Evolutionary conservation across 179 eudicot genomes (phyloP).

Genomic region (Drosera spatulata): DNA sequence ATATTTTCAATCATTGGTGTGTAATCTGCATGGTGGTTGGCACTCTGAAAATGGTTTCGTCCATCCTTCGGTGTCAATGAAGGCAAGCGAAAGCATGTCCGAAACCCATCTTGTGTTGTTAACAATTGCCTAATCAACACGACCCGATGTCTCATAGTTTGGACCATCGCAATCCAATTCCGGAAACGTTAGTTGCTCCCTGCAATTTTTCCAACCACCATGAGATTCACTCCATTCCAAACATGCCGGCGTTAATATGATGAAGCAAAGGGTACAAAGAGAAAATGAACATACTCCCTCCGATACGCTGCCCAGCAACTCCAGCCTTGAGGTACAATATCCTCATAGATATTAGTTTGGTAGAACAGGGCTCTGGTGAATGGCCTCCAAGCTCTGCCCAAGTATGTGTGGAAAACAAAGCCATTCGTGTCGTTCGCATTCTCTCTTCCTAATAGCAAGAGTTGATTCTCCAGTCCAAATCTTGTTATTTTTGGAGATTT

Average conservation of each 20-base stretch:
- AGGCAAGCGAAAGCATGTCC: neutral
- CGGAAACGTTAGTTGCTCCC: constrained; percentile 27
- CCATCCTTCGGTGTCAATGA: constrained; percentile 1
- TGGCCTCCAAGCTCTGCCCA: constrained; percentile 44
- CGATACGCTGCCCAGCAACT: constrained; percentile 14
- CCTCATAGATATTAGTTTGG: constrained; percentile 17
- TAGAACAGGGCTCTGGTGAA: constrained; percentile 29
- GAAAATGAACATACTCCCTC: constrained; percentile 9
- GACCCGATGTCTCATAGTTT: constrained; percentile 12
- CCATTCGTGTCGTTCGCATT: constrained; percentile 17
- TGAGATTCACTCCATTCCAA: neutral
- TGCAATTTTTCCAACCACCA: neutral
- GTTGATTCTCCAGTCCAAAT: no score
- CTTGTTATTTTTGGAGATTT: no score
- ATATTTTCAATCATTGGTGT: no score
- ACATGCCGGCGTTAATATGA: neutral
- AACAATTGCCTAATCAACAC: constrained; percentile 24
- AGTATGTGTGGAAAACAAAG: constrained; percentile 32
- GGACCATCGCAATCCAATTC: constrained; percentile 25
- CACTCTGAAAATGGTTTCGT: neutral
- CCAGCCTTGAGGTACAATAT: constrained; percentile 37
- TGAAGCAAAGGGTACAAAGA: neutral
- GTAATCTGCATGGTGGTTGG: no score
- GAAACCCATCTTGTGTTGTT: neutral
- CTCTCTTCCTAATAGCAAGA: no score